These are phyloP conservation scores for Coemansia sp. DNA, from an alignment of 192 early-diverging fungal genomes.

Conservation along the genomic window DNA sequence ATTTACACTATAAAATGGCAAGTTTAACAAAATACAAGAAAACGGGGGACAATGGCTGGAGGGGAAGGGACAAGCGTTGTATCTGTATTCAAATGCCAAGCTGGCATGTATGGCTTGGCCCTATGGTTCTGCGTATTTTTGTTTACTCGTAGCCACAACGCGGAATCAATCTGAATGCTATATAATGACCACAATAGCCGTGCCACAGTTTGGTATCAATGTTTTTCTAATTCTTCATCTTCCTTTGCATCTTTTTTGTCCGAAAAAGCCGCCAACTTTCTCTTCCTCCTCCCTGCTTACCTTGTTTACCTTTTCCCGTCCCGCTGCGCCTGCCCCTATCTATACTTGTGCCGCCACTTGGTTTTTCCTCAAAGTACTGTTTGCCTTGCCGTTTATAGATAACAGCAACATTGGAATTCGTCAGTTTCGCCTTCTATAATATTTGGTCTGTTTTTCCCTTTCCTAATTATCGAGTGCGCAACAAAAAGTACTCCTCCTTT, in stretches of 20 bases:
- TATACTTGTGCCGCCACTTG: not conserved
- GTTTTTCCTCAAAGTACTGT: not conserved
- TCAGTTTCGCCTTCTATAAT: too few species aligned
- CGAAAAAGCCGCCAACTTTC: not conserved
- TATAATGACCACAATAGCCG: slow-evolving; percentile 19
- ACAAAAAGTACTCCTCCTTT: too few species aligned
- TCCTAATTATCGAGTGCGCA: too few species aligned
- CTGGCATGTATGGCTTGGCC: not conserved
- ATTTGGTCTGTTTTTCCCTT: too few species aligned
- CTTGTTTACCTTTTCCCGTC: not conserved
- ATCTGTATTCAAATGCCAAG: not conserved
- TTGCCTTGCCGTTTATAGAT: too few species aligned
- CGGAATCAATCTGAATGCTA: slow-evolving; percentile 3
- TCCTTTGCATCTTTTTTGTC: not conserved
- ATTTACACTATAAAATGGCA: too few species aligned
- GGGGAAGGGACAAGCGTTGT: not conserved
- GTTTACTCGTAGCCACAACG: not conserved
- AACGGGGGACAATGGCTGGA: not conserved
- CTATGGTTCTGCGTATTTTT: not conserved
- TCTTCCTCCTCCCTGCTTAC: not conserved
- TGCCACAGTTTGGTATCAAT: not conserved
- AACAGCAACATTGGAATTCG: too few species aligned
- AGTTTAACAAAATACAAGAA: too few species aligned
- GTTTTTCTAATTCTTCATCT: slow-evolving; percentile 6
- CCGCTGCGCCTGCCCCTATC: not conserved